Percentiles rank a stretch among this genome's conserved stretches.
phyloP scores from a whole-genome alignment of 1,284 basidiomycete species.

The Vanrija humicola region DNA sequence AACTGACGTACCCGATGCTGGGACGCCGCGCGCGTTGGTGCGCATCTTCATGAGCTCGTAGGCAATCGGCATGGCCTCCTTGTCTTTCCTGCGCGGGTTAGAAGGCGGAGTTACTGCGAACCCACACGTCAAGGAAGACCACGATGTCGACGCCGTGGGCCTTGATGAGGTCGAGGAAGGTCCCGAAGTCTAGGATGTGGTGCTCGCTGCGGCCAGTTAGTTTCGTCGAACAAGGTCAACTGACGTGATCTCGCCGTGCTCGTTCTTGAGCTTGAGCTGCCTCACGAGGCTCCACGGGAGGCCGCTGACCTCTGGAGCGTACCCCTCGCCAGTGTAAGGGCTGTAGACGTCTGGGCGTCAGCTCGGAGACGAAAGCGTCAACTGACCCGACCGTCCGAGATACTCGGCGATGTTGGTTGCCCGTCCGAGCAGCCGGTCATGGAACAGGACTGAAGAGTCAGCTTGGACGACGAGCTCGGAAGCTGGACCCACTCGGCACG shows the following conservation, averaged over 20 bases:
- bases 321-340: neutral
- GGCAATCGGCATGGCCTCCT: neutral
- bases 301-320: neutral
- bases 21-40: neutral
- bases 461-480: neutral
- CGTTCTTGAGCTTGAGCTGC: conserved; percentile 4
- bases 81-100: neutral
- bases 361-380: neutral
- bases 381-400: neutral
- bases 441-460: neutral
- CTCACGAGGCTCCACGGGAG: neutral
- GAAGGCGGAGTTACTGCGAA: no score
- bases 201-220: no score
- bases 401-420: neutral
- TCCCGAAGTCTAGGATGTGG: neutral
- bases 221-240: no score
- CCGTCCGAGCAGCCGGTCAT: neutral
- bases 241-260: neutral
- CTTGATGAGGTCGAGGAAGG: neutral
- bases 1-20: neutral
- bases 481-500: neutral
- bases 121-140: neutral
- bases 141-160: neutral
- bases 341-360: neutral
- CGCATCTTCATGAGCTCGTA: neutral